Conservation (phyloP, 2,329 filamentous ascomycete genomes). For the Fusarium clavum region DNA sequence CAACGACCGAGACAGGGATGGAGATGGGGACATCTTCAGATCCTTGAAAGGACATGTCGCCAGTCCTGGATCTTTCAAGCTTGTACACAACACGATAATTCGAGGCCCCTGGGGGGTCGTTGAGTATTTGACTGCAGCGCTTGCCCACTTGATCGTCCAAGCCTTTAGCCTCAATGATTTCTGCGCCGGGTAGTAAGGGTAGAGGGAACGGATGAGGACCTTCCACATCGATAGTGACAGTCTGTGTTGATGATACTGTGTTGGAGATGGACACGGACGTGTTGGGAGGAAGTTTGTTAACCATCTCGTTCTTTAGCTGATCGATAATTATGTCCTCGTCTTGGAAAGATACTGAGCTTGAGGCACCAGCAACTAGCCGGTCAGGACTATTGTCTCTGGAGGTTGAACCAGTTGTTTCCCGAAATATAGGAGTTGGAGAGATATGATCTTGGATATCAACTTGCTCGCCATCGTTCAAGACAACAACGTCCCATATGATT, state of each 20-base stretch:
- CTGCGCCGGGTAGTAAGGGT: slow-evolving; percentile 67
- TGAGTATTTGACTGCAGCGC: slow-evolving; percentile 31
- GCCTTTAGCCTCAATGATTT: slow-evolving; percentile 66
- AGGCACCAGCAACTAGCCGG: neutral
- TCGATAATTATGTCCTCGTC: slow-evolving; percentile 57
- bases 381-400: slow-evolving; percentile 3
- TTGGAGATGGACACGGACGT: slow-evolving; percentile 71
- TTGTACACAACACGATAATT: slow-evolving; percentile 69
- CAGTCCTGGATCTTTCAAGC: slow-evolving; percentile 64
- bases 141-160: slow-evolving; percentile 17
- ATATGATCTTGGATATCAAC: slow-evolving; percentile 61
- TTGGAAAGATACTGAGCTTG: slow-evolving; percentile 8
- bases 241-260: slow-evolving; percentile 69
- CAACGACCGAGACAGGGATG: slow-evolving; percentile 44
- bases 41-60: slow-evolving; percentile 54
- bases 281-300: slow-evolving; percentile 65
- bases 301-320: slow-evolving; percentile 64
- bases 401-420: neutral
- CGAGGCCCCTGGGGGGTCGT: slow-evolving; percentile 48
- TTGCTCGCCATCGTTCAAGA: slow-evolving; percentile 67
- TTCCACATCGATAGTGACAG: slow-evolving; percentile 72
- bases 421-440: slow-evolving; percentile 7
- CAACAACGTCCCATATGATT: slow-evolving; percentile 74
- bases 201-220: slow-evolving; percentile 64
- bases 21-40: slow-evolving; percentile 47